phyloP scores from a whole-genome alignment of 108 stramenopile species.

The Cylindrotheca fusiformis region DNA sequence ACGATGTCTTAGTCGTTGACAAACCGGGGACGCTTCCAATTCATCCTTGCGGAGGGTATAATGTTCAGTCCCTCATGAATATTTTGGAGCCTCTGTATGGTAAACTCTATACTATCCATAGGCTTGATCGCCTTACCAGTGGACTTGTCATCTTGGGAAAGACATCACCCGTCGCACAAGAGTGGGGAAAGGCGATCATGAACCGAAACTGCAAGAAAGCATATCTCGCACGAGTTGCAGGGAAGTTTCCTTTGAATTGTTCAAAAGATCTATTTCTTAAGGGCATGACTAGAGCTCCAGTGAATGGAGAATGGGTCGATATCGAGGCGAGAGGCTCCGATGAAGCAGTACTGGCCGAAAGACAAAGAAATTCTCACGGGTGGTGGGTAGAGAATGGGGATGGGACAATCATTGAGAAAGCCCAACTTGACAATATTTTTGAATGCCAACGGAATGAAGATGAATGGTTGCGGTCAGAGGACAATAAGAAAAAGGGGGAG shows the following conservation, averaged over 20 bases:
- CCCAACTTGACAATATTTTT: constrained; percentile 10
- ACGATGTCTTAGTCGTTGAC: constrained; percentile 65
- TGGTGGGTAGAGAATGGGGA: constrained; percentile 48
- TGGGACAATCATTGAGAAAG: constrained; percentile 14
- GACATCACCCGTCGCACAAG: constrained; percentile 49
- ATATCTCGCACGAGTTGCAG: constrained; percentile 73
- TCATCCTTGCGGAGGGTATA: constrained; percentile 94
- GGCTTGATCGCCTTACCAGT: constrained; percentile 78
- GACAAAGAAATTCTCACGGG: constrained; percentile 34
- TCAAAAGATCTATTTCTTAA: neutral
- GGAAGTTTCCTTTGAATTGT: constrained; percentile 60
- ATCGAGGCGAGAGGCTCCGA: too few species aligned
- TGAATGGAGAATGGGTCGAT: constrained; percentile 37
- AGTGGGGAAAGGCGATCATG: constrained; percentile 63
- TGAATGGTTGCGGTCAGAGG: constrained; percentile 21
- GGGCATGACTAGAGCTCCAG: constrained; percentile 3
- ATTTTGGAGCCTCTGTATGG: constrained; percentile 52
- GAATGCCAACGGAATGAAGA: constrained; percentile 4
- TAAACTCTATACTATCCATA: constrained; percentile 70
- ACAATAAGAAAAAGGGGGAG: neutral
- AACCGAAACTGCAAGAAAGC: constrained; percentile 71
- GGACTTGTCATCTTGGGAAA: constrained; percentile 75
- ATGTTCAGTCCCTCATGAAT: constrained; percentile 74
- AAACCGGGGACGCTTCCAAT: constrained; percentile 92
- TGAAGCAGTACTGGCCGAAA: too few species aligned